These are phyloP conservation scores for Pseudopyrenochaeta lycopersici DNA, from an alignment of 2,329 filamentous ascomycete genomes.

Conservation along the genomic window DNA sequence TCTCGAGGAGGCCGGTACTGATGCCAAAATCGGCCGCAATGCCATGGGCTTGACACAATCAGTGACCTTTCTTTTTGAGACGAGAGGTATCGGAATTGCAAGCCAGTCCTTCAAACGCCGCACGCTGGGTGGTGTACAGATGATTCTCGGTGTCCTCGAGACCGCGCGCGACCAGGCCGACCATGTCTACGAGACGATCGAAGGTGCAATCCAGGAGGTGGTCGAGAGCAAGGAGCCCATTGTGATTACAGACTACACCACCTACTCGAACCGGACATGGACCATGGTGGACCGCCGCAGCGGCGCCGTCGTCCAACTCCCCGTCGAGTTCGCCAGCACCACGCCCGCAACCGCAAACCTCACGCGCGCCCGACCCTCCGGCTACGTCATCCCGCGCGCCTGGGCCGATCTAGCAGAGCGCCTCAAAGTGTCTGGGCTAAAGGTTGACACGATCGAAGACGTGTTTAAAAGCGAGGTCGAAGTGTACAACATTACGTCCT, in stretches of 20 bases:
- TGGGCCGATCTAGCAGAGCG: slow-evolving; percentile 47
- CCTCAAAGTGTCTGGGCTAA: slow-evolving; percentile 43
- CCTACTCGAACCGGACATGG: slow-evolving; percentile 38
- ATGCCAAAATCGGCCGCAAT: slow-evolving; percentile 50
- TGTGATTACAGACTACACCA: slow-evolving; percentile 43
- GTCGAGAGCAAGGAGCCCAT: slow-evolving; percentile 35
- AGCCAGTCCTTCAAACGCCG: slow-evolving; percentile 46
- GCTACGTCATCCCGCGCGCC: slow-evolving; percentile 48
- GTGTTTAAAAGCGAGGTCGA: slow-evolving; percentile 42
- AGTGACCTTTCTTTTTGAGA: slow-evolving; percentile 48
- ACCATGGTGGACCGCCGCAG: slow-evolving; percentile 44
- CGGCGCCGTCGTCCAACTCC: slow-evolving; percentile 44
- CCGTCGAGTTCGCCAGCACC: slow-evolving; percentile 44
- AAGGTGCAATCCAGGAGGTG: slow-evolving; percentile 36
- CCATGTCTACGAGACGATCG: slow-evolving; percentile 38
- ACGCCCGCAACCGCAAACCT: slow-evolving; percentile 47
- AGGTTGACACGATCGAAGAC: slow-evolving; percentile 39
- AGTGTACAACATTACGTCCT: slow-evolving; percentile 45
- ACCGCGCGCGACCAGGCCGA: slow-evolving; percentile 41
- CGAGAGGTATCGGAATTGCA: slow-evolving; percentile 47
- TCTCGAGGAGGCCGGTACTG: slow-evolving; percentile 45
- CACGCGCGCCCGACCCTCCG: slow-evolving; percentile 42
- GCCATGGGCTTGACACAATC: slow-evolving; percentile 48
- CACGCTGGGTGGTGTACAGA: slow-evolving; percentile 41
- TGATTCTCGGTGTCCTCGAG: slow-evolving; percentile 46